phyloP scores from a whole-genome alignment of 176 grass and related monocot species.

The Elymus sibiricus region DNA sequence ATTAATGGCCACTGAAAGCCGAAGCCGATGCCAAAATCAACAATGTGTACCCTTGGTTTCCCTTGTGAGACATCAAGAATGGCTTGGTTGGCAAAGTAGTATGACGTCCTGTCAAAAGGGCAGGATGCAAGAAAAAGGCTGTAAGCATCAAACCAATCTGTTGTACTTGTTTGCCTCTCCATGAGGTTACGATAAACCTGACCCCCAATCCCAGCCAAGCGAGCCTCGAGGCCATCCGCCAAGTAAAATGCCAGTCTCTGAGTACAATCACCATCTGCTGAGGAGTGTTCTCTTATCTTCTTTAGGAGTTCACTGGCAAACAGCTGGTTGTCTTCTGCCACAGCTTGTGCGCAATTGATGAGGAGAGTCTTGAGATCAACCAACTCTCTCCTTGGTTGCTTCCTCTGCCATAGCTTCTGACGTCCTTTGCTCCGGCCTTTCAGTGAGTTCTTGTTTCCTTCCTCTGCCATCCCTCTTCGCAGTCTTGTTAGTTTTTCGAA shows the following conservation, averaged over 20 bases:
- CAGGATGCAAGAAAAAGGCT: constrained; percentile 36
- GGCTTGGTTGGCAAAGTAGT: constrained; percentile 25
- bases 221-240: constrained; percentile 46
- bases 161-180: not conserved
- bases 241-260: constrained; percentile 51
- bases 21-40: constrained; percentile 39
- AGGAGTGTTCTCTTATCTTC: constrained; percentile 48
- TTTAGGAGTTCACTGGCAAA: constrained; percentile 34
- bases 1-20: constrained; percentile 57
- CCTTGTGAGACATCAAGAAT: constrained; percentile 37
- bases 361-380: constrained; percentile 46
- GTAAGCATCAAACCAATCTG: constrained; percentile 25
- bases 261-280: constrained; percentile 32
- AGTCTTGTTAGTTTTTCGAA: too few relatives aligned
- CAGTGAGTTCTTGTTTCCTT: constrained; percentile 20
- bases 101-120: constrained; percentile 27
- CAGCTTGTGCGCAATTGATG: constrained; percentile 37
- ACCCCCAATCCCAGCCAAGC: constrained; percentile 38
- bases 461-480: constrained; percentile 24
- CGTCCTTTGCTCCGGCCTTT: not conserved
- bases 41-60: constrained; percentile 32
- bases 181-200: constrained; percentile 32
- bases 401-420: constrained; percentile 17
- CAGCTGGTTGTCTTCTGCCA: constrained; percentile 21
- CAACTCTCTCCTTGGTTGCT: constrained; percentile 9